A percentile compares a stretch with the other conserved stretches of the same genome.
Conservation (phyloP, 163 green algal species). For the Chlamydomonas reinhardtii region DNA sequence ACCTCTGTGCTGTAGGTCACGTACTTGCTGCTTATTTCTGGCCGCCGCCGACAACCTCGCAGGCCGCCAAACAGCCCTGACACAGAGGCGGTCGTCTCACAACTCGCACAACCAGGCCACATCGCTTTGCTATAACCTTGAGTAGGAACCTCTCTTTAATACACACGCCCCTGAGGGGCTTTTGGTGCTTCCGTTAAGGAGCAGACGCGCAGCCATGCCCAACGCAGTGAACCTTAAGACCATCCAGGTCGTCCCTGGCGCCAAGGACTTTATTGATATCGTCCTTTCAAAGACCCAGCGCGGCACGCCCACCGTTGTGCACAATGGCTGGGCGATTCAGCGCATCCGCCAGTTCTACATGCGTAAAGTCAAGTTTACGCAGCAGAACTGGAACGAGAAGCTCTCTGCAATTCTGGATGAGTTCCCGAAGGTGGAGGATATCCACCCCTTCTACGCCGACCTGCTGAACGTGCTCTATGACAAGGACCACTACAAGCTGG, state of each 20-base stretch:
- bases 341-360: constrained; percentile 99
- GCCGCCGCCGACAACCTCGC: too few species aligned
- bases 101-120: too few species aligned
- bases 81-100: too few species aligned
- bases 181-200: too few species aligned
- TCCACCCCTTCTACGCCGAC: constrained; percentile 99
- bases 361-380: constrained; percentile 99
- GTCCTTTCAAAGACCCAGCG: constrained; percentile 97
- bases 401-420: constrained; percentile 93
- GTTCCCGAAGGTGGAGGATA: constrained; percentile 97
- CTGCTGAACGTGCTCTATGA: constrained; percentile 99
- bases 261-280: constrained; percentile 98
- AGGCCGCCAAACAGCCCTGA: too few species aligned
- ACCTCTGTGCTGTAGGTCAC: too few species aligned
- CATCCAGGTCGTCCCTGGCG: constrained; percentile 92
- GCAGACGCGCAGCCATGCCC: too few species aligned
- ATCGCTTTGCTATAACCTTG: too few species aligned
- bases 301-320: constrained; percentile 97
- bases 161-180: too few species aligned
- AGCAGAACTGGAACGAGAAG: constrained; percentile 94
- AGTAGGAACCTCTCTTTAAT: too few species aligned
- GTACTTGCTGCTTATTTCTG: too few species aligned
- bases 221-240: constrained; percentile 90
- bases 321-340: constrained; percentile 96
- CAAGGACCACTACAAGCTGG: constrained; percentile 99